Percentiles rank a stretch among this genome's conserved stretches.
Conservation (phyloP, 2,329 filamentous ascomycete genomes). For the Penicillium expansum region DNA sequence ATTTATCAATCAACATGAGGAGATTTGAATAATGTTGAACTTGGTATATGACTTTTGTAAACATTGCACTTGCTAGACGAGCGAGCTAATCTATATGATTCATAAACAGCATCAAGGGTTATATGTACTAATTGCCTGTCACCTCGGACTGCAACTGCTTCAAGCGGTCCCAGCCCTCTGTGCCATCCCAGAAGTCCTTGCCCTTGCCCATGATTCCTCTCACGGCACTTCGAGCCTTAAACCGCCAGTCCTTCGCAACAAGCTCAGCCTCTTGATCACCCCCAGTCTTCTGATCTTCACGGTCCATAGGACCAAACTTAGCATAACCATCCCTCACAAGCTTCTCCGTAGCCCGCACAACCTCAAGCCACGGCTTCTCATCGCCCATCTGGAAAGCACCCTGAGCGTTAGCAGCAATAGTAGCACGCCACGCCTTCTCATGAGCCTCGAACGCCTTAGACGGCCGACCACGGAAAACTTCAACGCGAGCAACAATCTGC, state of each 20-base stretch:
- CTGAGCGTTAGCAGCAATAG: slow-evolving; percentile 48
- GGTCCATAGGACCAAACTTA: slow-evolving; percentile 65
- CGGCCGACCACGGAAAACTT: slow-evolving; percentile 70
- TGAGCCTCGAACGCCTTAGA: slow-evolving; percentile 73
- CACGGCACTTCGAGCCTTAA: slow-evolving; percentile 81
- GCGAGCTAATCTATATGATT: not conserved
- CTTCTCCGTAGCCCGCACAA: slow-evolving; percentile 76
- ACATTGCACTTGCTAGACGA: not conserved
- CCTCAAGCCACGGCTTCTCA: slow-evolving; percentile 64
- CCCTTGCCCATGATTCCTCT: slow-evolving; percentile 79
- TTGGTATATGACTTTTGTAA: slow-evolving; percentile 5
- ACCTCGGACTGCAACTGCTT: slow-evolving; percentile 41
- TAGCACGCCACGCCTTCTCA: slow-evolving; percentile 84
- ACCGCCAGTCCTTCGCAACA: slow-evolving; percentile 79
- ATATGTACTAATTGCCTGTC: slow-evolving; percentile 27
- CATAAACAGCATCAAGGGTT: slow-evolving; percentile 6
- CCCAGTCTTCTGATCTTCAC: slow-evolving; percentile 52
- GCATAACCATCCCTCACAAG: slow-evolving; percentile 75
- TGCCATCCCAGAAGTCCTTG: slow-evolving; percentile 79
- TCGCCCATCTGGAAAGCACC: slow-evolving; percentile 53
- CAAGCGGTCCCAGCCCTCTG: slow-evolving; percentile 39
- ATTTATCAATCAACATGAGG: not conserved
- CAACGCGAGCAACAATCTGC: slow-evolving; percentile 68
- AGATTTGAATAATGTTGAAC: not conserved
- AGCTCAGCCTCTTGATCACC: slow-evolving; percentile 51